Base-by-base conservation (phyloP, 2,329 filamentous ascomycete species). In the Pleomassaria siparia region DNA sequence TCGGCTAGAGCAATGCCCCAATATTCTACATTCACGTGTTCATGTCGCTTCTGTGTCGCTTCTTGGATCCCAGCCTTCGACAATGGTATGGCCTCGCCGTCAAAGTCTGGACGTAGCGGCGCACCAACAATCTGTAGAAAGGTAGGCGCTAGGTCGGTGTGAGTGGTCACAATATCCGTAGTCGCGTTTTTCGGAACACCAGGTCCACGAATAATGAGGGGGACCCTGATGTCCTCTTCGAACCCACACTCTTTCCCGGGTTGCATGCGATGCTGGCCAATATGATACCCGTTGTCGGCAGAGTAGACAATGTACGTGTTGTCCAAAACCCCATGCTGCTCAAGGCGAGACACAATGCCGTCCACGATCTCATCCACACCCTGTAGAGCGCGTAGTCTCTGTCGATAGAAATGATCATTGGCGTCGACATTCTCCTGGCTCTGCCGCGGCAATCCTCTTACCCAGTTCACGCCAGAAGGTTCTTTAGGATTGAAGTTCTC, bases 401-500 rank as follows among this genome's bases (percentile, higher is more conserved):
- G 56, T 1, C 78, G 73, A 46, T 81, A 78, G 50, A 75, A 80
- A 26, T 78, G 64, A 44, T 82, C 79, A 40, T 78, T 72, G 52
- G 74, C 78, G n/a, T 76, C 76, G 13, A 81, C 52, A 3, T 73
- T 70, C 0, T 72, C 67, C 37, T 74, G 54, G 48, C 74, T 77
- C 55, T 75, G 74, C 35, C 70, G 60, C 0, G 72, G 70, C 0
- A 80, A 65, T 13, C 61, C 57, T 8, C 55, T 62, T 26, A 81
- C 63, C 77, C 76, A 81, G 42, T 70, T 74, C 1, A 72, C 75
- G 4, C 76, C 73, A 36, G 70, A 74, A 8, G 73, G 66, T 51
- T 74, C 67, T 2, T 81, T 75, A 0, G 86, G 84, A 56, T 89
- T 89, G 67, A 88, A 89, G 62, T 83, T 81, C 0, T 73, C 69